These are phyloP conservation scores for Hypericum androsaemum DNA, from an alignment of 345 rosid genomes.

Conservation along the genomic window DNA sequence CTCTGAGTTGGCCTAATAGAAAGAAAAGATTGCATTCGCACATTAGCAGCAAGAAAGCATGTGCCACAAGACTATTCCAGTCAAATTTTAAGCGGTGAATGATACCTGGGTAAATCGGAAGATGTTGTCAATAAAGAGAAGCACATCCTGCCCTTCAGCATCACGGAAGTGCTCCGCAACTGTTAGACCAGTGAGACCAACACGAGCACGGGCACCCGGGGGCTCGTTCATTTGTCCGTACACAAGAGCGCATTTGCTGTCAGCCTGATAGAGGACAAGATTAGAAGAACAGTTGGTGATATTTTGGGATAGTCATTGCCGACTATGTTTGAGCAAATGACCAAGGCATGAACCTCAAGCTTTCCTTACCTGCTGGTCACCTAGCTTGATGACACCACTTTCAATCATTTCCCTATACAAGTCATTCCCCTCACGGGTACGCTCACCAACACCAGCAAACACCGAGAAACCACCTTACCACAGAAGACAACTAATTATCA, in stretches of 20 bases:
- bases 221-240: slow-evolving; percentile 99
- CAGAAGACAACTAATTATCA: slow-evolving; percentile 9
- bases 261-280: slow-evolving; percentile 37
- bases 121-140: slow-evolving; percentile 12
- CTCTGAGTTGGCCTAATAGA: slow-evolving; percentile 33
- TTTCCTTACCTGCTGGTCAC: slow-evolving; percentile 67
- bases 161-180: slow-evolving; percentile 37
- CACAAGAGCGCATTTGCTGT: slow-evolving; percentile 94
- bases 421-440: slow-evolving; percentile 98
- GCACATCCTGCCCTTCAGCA: slow-evolving; percentile 7
- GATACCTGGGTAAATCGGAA: slow-evolving; percentile 16
- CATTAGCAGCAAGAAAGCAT: background rate
- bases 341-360: background rate
- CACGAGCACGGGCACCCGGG: slow-evolving; percentile 99
- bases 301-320: background rate
- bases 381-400: slow-evolving; percentile 99
- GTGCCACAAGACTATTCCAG: background rate
- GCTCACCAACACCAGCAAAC: slow-evolving; percentile 98
- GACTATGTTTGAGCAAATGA: background rate
- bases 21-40: background rate
- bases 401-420: slow-evolving; percentile 98
- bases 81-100: background rate
- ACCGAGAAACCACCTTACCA: slow-evolving; percentile 92
- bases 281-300: background rate
- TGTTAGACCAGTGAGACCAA: slow-evolving; percentile 93